Conservation (phyloP, 495 filamentous ascomycete genomes). For the Cercophora samala region DNA sequence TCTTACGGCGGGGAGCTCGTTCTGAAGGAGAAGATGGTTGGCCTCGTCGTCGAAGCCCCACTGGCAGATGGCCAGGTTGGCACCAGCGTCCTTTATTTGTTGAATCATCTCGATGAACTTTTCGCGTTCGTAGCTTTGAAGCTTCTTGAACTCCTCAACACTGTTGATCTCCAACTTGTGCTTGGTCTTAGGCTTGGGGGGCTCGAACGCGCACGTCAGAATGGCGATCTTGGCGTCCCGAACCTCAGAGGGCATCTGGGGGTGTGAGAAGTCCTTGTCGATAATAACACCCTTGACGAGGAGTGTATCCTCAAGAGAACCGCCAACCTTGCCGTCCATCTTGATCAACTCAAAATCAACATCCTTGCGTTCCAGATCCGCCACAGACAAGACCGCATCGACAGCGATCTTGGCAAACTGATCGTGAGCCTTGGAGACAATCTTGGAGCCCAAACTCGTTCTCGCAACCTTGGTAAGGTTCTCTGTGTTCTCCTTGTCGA, state of each 20-base stretch:
- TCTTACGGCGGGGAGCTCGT: slow-evolving; percentile 89
- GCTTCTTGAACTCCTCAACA: slow-evolving; percentile 94
- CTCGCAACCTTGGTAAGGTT: slow-evolving; percentile 92
- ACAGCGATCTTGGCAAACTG: slow-evolving; percentile 97
- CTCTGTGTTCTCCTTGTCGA: slow-evolving; percentile 68
- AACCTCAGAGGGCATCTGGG: slow-evolving; percentile 96
- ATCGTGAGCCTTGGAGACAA: slow-evolving; percentile 97
- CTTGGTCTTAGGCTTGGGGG: slow-evolving; percentile 99
- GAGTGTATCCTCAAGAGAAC: slow-evolving; percentile 87
- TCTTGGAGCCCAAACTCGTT: slow-evolving; percentile 97
- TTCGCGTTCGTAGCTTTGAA: slow-evolving; percentile 89
- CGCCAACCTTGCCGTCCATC: slow-evolving; percentile 97
- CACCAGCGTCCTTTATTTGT: slow-evolving; percentile 94
- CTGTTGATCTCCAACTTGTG: slow-evolving; percentile 98
- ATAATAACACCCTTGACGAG: slow-evolving; percentile 97
- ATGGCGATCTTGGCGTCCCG: slow-evolving; percentile 94
- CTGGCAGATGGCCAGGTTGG: slow-evolving; percentile 97
- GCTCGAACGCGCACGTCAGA: slow-evolving; percentile 96
- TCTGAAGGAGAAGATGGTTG: slow-evolving; percentile 93
- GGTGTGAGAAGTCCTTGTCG: slow-evolving; percentile 99
- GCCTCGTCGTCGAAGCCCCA: slow-evolving; percentile 99
- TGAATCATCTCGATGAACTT: slow-evolving; percentile 99
- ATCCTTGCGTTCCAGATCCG: slow-evolving; percentile 92
- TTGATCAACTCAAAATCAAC: slow-evolving; percentile 99
- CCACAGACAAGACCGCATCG: slow-evolving; percentile 93